Evolutionary conservation across 163 green algal genomes (phyloP).

Genomic region (Scenedesmus sp.): DNA sequence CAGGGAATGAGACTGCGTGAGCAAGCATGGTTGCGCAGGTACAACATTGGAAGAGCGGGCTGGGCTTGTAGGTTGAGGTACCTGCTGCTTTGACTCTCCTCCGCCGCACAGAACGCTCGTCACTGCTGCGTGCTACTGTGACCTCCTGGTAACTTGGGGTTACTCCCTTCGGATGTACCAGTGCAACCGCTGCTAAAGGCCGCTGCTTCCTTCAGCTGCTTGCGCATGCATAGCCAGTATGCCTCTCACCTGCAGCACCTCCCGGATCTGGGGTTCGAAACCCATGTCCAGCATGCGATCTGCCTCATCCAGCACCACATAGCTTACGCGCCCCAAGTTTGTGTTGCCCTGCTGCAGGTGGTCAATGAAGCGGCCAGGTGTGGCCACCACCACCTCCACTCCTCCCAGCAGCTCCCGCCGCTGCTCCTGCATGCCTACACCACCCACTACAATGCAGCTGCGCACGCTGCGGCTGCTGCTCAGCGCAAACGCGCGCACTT

Average conservation of each 20-base stretch:
- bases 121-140: no score
- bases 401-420: slow-evolving; percentile 91
- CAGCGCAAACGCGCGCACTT: slow-evolving; percentile 83
- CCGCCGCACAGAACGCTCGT: neutral
- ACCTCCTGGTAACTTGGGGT: no score
- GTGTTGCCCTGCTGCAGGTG: slow-evolving; percentile 81
- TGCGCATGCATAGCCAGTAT: no score
- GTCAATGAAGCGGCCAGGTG: slow-evolving; percentile 90
- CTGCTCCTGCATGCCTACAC: slow-evolving; percentile 90
- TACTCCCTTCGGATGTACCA: no score
- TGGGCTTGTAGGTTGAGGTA: neutral
- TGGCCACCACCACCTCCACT: slow-evolving; percentile 89
- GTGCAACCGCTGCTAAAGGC: no score
- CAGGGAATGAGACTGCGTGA: neutral
- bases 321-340: slow-evolving; percentile 89
- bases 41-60: neutral
- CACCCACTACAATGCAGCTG: slow-evolving; percentile 87
- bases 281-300: slow-evolving; percentile 99
- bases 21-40: no score
- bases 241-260: slow-evolving; percentile 77
- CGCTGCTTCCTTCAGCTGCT: no score
- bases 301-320: slow-evolving; percentile 96
- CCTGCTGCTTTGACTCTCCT: neutral
- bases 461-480: slow-evolving; percentile 69
- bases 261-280: slow-evolving; percentile 97